These are phyloP conservation scores for Ceratobasidium sp. DNA, from an alignment of 1,284 basidiomycete genomes.

Conservation along the genomic window DNA sequence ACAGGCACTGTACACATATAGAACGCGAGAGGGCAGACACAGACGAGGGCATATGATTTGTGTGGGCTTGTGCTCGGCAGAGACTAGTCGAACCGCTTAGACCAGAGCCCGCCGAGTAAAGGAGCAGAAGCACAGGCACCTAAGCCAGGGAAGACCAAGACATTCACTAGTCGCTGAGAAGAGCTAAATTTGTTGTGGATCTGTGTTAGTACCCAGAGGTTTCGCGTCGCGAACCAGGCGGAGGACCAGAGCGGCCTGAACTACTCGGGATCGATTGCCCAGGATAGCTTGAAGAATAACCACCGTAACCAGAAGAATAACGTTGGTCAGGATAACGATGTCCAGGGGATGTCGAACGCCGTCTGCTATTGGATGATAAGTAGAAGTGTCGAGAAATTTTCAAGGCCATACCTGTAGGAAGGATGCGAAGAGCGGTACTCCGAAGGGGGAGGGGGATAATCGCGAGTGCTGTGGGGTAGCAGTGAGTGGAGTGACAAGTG, in stretches of 20 bases:
- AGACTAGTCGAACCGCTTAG: slow-evolving; percentile 34
- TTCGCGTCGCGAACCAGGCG: slow-evolving; percentile 34
- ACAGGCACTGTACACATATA: slow-evolving; percentile 34
- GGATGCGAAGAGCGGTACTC: slow-evolving; percentile 36
- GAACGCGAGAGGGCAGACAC: slow-evolving; percentile 34
- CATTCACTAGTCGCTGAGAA: slow-evolving; percentile 22
- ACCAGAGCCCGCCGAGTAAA: slow-evolving; percentile 32
- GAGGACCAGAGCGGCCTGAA: slow-evolving; percentile 36
- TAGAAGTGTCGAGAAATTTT: neutral
- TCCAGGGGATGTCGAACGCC: slow-evolving; percentile 36
- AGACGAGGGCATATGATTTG: slow-evolving; percentile 32
- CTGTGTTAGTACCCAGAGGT: slow-evolving; percentile 34
- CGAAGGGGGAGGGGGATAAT: slow-evolving; percentile 27
- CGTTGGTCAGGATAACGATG: slow-evolving; percentile 38
- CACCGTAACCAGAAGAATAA: slow-evolving; percentile 35
- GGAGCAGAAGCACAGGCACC: slow-evolving; percentile 27
- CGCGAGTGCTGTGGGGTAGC: neutral
- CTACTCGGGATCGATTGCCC: slow-evolving; percentile 28
- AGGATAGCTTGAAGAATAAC: slow-evolving; percentile 34
- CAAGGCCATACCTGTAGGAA: slow-evolving; percentile 22
- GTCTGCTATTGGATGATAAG: neutral
- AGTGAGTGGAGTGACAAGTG: neutral
- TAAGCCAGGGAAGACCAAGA: slow-evolving; percentile 29
- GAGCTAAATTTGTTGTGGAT: neutral
- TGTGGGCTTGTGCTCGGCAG: slow-evolving; percentile 26